Percentiles rank a stretch among this genome's conserved stretches.
phyloP scores from a whole-genome alignment of 495 filamentous ascomycete species.

The Stereocaulon alpinum region DNA sequence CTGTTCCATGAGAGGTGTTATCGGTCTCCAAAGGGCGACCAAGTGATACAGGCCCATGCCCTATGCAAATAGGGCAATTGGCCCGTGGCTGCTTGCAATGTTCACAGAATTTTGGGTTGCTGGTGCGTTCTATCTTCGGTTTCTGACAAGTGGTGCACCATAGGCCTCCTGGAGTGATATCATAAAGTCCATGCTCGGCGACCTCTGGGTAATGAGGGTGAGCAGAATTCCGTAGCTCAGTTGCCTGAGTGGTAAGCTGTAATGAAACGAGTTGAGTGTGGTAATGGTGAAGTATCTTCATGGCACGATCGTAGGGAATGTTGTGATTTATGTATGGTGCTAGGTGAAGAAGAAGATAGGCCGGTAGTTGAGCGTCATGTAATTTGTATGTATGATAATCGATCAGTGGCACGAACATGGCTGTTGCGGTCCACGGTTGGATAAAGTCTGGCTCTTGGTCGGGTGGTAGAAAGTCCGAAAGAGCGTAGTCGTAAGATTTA shows the following conservation, averaged over 20 bases:
- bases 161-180: constrained; percentile 35
- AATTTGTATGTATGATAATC: constrained; percentile 35
- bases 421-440: constrained; percentile 40
- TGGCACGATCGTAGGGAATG: constrained; percentile 26
- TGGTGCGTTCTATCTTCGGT: constrained; percentile 36
- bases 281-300: constrained; percentile 40
- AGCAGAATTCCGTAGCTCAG: constrained; percentile 56
- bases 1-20: constrained; percentile 14
- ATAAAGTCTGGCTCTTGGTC: constrained; percentile 24
- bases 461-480: constrained; percentile 8
- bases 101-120: constrained; percentile 36
- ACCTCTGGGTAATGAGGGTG: constrained; percentile 49
- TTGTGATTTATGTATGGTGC: constrained; percentile 30
- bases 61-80: constrained; percentile 32
- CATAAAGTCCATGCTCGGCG: constrained; percentile 43
- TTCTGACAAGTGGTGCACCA: constrained; percentile 43
- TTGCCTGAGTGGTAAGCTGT: constrained; percentile 56
- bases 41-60: neutral
- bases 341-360: constrained; percentile 38
- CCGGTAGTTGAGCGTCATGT: constrained; percentile 38
- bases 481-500: neutral
- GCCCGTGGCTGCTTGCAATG: constrained; percentile 34
- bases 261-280: constrained; percentile 54
- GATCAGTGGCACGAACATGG: constrained; percentile 36
- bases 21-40: neutral